phyloP scores from a whole-genome alignment of 2,329 filamentous ascomycete genomes.

The Penicillium sp. region DNA sequence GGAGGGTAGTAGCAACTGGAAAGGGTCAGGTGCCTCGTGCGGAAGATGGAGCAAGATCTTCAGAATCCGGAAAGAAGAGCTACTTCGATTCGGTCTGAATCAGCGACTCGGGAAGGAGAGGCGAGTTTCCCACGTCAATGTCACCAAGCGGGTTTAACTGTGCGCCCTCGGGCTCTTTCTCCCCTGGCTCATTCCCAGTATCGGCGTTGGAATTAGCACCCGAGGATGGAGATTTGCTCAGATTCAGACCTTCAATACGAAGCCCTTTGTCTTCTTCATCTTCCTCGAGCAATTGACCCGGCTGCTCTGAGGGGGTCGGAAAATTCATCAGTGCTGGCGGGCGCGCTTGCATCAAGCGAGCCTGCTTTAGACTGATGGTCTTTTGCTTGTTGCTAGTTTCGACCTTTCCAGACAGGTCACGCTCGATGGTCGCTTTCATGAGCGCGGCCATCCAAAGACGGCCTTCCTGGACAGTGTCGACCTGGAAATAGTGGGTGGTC shows the following conservation, averaged over 20 bases:
- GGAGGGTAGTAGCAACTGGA: background rate
- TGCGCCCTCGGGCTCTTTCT: background rate
- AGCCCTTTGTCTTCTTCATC: conserved; percentile 30
- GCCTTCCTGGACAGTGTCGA: conserved; percentile 84
- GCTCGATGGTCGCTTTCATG: conserved; percentile 98
- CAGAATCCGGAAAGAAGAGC: background rate
- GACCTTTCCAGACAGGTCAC: conserved; percentile 74
- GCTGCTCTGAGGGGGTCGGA: conserved; percentile 31
- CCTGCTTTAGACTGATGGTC: conserved; percentile 90
- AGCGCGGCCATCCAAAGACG: conserved; percentile 97
- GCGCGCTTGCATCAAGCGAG: conserved; percentile 81
- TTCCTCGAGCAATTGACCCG: conserved; percentile 20
- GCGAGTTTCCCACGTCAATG: conserved; percentile 27
- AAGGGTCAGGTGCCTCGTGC: background rate
- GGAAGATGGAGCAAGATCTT: background rate
- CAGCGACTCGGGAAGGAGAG: conserved; percentile 32
- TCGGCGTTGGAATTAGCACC: conserved; percentile 17
- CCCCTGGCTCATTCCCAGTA: conserved; percentile 14
- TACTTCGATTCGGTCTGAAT: conserved; percentile 25
- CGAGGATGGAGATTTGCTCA: conserved; percentile 28
- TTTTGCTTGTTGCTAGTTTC: conserved; percentile 96
- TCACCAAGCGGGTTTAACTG: conserved; percentile 28
- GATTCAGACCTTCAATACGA: conserved; percentile 33
- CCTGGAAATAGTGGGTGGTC: conserved; percentile 95
- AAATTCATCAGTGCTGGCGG: conserved; percentile 81